Base-by-base conservation (phyloP, 805 yeast genomes). In the Yarrowia hollandica region DNA sequence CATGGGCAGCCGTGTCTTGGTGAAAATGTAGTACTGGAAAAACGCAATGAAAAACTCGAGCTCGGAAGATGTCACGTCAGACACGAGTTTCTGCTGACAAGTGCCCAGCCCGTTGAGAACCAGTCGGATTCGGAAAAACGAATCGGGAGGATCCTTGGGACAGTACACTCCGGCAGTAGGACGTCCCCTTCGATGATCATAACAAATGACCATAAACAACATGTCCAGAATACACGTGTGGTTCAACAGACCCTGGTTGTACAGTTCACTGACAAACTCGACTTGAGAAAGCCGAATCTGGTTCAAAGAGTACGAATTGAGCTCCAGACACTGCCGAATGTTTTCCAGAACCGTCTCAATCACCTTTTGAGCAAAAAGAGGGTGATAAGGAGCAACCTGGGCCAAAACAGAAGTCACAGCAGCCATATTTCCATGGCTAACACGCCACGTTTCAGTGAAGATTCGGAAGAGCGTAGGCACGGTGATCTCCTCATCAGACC, bases 51-150 rank as follows among this genome's bases (percentile, higher is more conserved):
- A 79, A 0, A 74, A 56, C 0, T 68, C 65, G 11, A 82, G 30
- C 23, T 55, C 50, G 6, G 48, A 30, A 12, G 50, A 22, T 9
- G 21, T 19, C 3, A 31, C 30, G 5, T 41, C 38, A 12, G 48
- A n/a, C 14, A 15, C 22, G 15, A 65, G 62, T 11, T 61, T 65
- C 8, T 63, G 61, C 3, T 64, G 67, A 33, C 67, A 67, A 9
- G 68, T 69, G n/a, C 70, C 69, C 16, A 85, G 65, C 5, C 82
- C 67, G 0, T 75, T 68, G 23, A 79, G 67, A 16, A 80, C 70
- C 67, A 90, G 71, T 35, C 82, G 82, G 33, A 89, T 74, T 60
- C 96, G 77, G 70, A 89, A 88, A 67, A 84, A 88, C 65, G 88
- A 84, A 64, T 83, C 79, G 0, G 85, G 83, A 11, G 72, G 72